phyloP scores from a whole-genome alignment of 139 green algal species.

The Helicosporidium sp. region DNA sequence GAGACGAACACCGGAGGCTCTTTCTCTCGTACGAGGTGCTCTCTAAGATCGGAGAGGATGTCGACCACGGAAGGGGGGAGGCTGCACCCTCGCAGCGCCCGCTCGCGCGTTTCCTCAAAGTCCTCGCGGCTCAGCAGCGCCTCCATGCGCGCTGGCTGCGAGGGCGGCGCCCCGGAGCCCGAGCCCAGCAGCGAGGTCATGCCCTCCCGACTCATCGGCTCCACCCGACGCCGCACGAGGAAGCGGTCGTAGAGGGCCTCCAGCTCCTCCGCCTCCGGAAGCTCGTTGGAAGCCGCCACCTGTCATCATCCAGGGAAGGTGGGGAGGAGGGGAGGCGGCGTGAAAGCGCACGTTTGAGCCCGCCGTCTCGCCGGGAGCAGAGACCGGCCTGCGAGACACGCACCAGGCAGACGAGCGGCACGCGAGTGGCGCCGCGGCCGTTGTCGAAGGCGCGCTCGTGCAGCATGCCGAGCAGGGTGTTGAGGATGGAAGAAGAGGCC shows the following conservation, averaged over 20 bases:
- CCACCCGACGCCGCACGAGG: slow-evolving; percentile 56
- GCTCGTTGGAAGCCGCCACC: slow-evolving; percentile 83
- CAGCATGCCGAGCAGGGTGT: slow-evolving; percentile 82
- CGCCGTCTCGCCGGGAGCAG: too few species aligned
- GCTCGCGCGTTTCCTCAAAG: too few species aligned
- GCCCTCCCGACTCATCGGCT: too few species aligned
- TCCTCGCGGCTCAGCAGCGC: background rate
- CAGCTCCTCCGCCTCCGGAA: slow-evolving; percentile 84
- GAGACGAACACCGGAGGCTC: slow-evolving; percentile 79
- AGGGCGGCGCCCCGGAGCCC: too few species aligned
- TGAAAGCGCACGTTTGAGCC: too few species aligned
- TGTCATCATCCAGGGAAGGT: slow-evolving; percentile 13
- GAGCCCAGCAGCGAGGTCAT: too few species aligned
- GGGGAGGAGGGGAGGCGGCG: background rate
- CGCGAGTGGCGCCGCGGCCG: slow-evolving; percentile 46
- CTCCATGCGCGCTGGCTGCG: too few species aligned
- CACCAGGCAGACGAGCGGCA: slow-evolving; percentile 55
- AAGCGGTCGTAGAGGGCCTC: slow-evolving; percentile 92
- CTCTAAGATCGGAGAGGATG: too few species aligned
- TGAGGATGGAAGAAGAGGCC: slow-evolving; percentile 89
- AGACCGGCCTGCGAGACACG: too few species aligned
- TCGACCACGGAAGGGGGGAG: too few species aligned
- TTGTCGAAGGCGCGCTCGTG: slow-evolving; percentile 97
- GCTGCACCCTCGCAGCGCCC: too few species aligned
- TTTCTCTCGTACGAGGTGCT: too few species aligned